A percentile compares a stretch with the other conserved stretches of the same genome.
Evolutionary conservation across 1,284 basidiomycete genomes (phyloP).

Genomic region (Cerrena zonata): DNA sequence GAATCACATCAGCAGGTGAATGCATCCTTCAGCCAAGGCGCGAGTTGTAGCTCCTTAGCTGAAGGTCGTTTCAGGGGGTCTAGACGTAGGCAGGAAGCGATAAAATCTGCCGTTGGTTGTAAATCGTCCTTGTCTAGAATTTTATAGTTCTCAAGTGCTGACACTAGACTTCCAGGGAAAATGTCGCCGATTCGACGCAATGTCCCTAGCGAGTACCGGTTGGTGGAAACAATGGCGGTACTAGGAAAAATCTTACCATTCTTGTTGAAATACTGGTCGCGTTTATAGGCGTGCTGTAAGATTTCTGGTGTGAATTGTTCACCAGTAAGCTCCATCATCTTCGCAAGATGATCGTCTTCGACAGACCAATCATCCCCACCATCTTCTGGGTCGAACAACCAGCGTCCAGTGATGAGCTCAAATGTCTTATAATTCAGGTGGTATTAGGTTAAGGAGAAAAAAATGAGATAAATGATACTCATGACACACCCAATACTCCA

Average conservation of each 20-base stretch:
- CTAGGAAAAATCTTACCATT: slow-evolving; percentile 11
- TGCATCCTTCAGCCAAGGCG: slow-evolving; percentile 4
- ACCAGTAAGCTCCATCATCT: slow-evolving; percentile 18
- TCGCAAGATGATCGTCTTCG: slow-evolving; percentile 17
- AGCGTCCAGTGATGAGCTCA: slow-evolving; percentile 17
- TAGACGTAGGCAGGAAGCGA: slow-evolving; percentile 13
- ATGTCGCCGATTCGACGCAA: slow-evolving; percentile 10
- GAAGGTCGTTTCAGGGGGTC: slow-evolving; percentile 12
- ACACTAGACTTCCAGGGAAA: slow-evolving; percentile 8
- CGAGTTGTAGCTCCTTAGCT: slow-evolving; percentile 11
- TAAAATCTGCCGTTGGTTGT: slow-evolving; percentile 13
- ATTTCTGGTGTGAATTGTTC: slow-evolving; percentile 10
- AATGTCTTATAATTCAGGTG: slow-evolving; percentile 14
- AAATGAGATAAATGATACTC: not conserved
- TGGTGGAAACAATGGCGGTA: not conserved
- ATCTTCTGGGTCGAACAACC: slow-evolving; percentile 17
- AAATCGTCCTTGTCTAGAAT: slow-evolving; percentile 11
- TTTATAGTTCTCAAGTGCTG: slow-evolving; percentile 11
- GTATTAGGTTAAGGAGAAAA: not conserved
- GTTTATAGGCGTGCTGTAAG: slow-evolving; percentile 9
- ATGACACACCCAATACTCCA: slow-evolving; percentile 20
- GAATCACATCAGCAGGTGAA: slow-evolving; percentile 7
- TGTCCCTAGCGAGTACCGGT: slow-evolving; percentile 6
- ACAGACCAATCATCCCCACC: slow-evolving; percentile 12
- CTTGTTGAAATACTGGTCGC: slow-evolving; percentile 13